These are phyloP conservation scores for Chlorella sp. DNA, from an alignment of 139 green algal genomes.

Conservation along the genomic window DNA sequence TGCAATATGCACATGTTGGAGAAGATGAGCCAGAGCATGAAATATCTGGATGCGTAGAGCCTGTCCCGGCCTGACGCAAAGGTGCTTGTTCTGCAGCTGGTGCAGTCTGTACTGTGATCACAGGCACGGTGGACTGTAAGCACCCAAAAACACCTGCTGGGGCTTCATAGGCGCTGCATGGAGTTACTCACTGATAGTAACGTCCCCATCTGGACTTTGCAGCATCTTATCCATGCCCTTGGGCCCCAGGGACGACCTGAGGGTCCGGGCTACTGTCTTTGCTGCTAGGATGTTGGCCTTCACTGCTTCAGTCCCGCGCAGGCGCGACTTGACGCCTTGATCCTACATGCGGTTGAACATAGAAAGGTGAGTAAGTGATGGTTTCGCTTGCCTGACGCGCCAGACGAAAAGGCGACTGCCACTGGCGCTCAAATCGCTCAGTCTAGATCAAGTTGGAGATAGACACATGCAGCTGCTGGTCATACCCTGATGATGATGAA, in stretches of 20 bases:
- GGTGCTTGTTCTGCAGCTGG: too few relatives aligned
- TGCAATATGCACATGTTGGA: too few relatives aligned
- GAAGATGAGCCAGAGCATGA: too few relatives aligned
- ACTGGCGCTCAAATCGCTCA: too few relatives aligned
- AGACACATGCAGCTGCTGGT: not conserved
- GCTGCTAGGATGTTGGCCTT: conserved; percentile 95
- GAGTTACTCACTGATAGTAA: conserved; percentile 94
- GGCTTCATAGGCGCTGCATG: too few relatives aligned
- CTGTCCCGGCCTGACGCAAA: too few relatives aligned
- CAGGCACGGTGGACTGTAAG: too few relatives aligned
- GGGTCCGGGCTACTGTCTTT: conserved; percentile 83
- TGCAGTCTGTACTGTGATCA: too few relatives aligned
- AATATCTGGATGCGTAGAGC: too few relatives aligned
- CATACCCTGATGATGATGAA: conserved; percentile 88
- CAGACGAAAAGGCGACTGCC: not conserved
- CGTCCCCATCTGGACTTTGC: conserved; percentile 92
- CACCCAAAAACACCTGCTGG: too few relatives aligned
- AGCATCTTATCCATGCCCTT: conserved; percentile 99
- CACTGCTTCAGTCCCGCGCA: conserved; percentile 90
- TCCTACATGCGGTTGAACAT: conserved; percentile 32
- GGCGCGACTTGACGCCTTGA: conserved; percentile 80
- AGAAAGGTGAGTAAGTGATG: not conserved
- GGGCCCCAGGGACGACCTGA: conserved; percentile 77
- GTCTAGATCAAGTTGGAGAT: too few relatives aligned
- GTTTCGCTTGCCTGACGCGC: too few relatives aligned